phyloP scores from a whole-genome alignment of 139 green algal species.

The Micractinium conductrix region DNA sequence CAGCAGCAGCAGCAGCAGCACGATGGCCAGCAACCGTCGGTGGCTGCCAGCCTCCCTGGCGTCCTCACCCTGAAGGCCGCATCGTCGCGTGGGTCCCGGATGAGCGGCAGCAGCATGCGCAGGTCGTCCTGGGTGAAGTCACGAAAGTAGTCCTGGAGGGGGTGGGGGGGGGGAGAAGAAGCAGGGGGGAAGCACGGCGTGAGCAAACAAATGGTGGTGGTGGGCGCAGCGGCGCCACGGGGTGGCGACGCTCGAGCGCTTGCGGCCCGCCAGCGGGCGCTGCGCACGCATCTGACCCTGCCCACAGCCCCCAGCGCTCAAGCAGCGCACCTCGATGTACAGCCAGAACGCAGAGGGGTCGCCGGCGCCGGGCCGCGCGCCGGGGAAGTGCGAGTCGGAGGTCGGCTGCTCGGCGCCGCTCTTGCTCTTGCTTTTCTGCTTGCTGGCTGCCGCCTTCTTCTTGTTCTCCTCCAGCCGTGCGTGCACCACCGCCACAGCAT shows the following conservation, averaged over 20 bases:
- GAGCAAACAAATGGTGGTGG: too few relatives aligned
- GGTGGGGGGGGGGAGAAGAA: too few relatives aligned
- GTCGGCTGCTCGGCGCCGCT: conserved; percentile 2
- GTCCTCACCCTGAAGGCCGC: conserved; percentile 48
- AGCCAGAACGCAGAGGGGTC: conserved; percentile 74
- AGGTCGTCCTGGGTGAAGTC: conserved; percentile 79
- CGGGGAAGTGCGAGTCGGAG: conserved; percentile 49
- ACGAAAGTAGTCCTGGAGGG: conserved; percentile 83
- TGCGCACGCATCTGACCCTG: too few relatives aligned
- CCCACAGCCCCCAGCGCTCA: too few relatives aligned
- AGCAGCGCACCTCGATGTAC: conserved; percentile 65
- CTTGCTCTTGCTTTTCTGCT: conserved; percentile 44
- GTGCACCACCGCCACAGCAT: conserved; percentile 56
- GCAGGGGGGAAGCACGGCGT: too few relatives aligned
- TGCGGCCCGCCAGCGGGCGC: too few relatives aligned
- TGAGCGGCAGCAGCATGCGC: conserved; percentile 50
- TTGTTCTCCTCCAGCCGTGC: conserved; percentile 63
- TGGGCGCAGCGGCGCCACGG: too few relatives aligned
- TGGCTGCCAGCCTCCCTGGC: not conserved
- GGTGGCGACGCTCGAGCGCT: too few relatives aligned
- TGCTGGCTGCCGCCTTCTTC: conserved; percentile 53
- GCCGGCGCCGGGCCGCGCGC: conserved; percentile 52
- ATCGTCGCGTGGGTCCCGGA: conserved; percentile 53
- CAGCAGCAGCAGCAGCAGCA: too few relatives aligned
- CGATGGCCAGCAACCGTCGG: too few relatives aligned